phyloP scores from a whole-genome alignment of 73 alveolate species.

The Blepharisma japonicum region DNA sequence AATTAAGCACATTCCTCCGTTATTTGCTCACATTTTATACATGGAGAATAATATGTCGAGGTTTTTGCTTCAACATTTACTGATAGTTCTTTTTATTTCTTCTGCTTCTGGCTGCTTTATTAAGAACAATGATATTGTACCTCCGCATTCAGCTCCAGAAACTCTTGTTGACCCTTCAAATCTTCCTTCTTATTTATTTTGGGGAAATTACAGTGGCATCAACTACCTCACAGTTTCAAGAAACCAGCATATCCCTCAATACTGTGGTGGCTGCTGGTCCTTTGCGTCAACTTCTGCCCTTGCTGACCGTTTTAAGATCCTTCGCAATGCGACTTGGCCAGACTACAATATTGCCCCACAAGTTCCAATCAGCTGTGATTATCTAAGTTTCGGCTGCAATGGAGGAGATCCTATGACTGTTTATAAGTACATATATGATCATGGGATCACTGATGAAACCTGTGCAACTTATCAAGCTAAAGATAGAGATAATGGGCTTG shows the following conservation, averaged over 20 bases:
- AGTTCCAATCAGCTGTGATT: constrained; percentile 72
- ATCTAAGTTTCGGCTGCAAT: constrained; percentile 68
- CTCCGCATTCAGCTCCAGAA: too few relatives aligned
- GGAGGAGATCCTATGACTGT: constrained; percentile 74
- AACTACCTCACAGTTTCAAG: constrained; percentile 63
- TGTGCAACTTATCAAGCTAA: constrained; percentile 68
- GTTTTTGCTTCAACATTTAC: too few relatives aligned
- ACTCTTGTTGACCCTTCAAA: too few relatives aligned
- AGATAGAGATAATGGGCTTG: constrained; percentile 59
- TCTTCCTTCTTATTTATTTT: constrained; percentile 51
- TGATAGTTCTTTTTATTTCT: too few relatives aligned
- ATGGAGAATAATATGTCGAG: too few relatives aligned
- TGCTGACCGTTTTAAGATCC: constrained; percentile 74
- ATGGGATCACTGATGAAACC: constrained; percentile 74
- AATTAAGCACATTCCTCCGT: too few relatives aligned
- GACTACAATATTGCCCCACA: constrained; percentile 72
- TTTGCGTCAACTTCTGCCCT: constrained; percentile 75
- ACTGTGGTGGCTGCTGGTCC: constrained; percentile 95
- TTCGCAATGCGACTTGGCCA: constrained; percentile 77
- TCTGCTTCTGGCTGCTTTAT: too few relatives aligned
- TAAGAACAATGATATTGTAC: too few relatives aligned
- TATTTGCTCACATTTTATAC: too few relatives aligned
- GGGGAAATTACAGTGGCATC: constrained; percentile 76
- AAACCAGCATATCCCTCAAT: constrained; percentile 73
- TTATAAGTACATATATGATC: constrained; percentile 54